phyloP scores from a whole-genome alignment of 306 rosid species.

The Casuarina cunninghamiana region DNA sequence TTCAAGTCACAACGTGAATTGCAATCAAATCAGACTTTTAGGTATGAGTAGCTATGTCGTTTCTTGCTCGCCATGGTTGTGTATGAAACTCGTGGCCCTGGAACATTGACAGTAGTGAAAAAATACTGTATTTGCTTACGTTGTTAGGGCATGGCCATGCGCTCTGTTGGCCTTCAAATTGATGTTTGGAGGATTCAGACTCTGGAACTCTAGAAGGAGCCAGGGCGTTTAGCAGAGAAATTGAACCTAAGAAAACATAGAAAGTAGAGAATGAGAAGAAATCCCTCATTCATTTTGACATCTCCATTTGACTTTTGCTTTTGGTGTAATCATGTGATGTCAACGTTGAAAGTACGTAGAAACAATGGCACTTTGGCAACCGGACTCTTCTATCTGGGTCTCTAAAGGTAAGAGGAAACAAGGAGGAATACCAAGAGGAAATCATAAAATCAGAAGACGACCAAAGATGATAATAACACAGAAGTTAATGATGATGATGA shows the following conservation, averaged over 20 bases:
- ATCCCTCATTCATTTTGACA: too few relatives aligned
- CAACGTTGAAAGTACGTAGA: not conserved
- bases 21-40: not conserved
- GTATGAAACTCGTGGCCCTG: not conserved
- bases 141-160: too few relatives aligned
- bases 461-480: conserved; percentile 9
- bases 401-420: not conserved
- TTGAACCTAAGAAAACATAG: too few relatives aligned
- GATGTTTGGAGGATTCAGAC: too few relatives aligned
- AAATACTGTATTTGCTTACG: too few relatives aligned
- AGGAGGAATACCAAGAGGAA: conserved; percentile 1
- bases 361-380: not conserved
- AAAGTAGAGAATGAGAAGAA: not conserved
- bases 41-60: not conserved
- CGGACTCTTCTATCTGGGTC: not conserved
- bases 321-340: not conserved
- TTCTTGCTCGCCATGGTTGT: not conserved
- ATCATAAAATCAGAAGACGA: not conserved
- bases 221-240: too few relatives aligned
- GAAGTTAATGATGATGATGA: conserved; percentile 26
- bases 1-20: not conserved
- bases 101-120: not conserved
- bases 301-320: not conserved
- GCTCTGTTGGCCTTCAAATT: too few relatives aligned
- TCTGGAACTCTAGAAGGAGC: too few relatives aligned